phyloP scores from a whole-genome alignment of 768 basidiomycete species.

The Amanita brunnescens region DNA sequence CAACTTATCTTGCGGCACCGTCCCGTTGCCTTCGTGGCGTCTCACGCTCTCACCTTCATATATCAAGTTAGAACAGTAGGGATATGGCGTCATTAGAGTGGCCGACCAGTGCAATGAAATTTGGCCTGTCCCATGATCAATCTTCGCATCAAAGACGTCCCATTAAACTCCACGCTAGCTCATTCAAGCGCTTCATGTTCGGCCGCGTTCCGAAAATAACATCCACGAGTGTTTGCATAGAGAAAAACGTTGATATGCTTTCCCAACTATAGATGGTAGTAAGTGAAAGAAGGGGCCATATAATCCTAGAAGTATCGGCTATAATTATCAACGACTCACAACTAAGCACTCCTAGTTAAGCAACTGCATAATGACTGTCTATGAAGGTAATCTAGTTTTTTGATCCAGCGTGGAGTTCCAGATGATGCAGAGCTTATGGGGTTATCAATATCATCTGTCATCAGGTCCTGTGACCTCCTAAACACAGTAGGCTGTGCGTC shows the following conservation, averaged over 20 bases:
- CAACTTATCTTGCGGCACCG: neutral
- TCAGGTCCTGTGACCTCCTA: conserved; percentile 1
- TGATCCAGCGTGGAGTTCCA: neutral
- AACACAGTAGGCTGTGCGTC: neutral
- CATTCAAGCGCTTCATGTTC: neutral
- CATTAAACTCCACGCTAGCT: neutral
- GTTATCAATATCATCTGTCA: conserved; percentile 4
- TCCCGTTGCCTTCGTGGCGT: conserved; percentile 4
- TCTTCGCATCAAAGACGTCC: neutral
- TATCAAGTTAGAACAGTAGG: neutral
- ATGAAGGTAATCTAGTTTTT: neutral
- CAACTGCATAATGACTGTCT: neutral
- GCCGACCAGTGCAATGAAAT: neutral
- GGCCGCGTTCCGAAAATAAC: neutral
- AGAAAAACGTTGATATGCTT: neutral
- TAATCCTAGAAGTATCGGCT: neutral
- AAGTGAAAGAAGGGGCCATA: neutral
- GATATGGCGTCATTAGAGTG: neutral
- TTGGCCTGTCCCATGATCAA: neutral
- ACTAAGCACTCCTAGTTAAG: no score
- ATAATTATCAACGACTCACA: no score
- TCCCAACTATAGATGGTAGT: neutral
- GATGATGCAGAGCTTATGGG: conserved; percentile 1
- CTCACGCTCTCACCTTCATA: conserved; percentile 1
- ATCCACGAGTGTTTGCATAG: neutral